Evolutionary conservation across 805 yeast species (phyloP).

Genomic region (Starmerella stellata): DNA sequence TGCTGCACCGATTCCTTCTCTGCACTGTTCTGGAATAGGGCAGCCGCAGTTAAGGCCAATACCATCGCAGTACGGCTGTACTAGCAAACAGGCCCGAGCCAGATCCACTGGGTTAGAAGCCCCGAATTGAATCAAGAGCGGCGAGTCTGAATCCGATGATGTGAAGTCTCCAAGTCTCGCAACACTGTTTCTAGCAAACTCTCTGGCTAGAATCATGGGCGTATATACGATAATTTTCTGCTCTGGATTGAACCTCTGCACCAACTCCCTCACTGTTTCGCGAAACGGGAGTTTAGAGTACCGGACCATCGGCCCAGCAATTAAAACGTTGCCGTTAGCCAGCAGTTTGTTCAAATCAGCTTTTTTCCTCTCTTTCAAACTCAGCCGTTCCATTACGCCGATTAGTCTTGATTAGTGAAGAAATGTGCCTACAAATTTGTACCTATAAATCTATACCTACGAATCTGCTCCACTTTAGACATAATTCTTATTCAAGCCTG

Average conservation of each 20-base stretch:
- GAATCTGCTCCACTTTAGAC: too few species aligned
- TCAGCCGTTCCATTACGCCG: too few species aligned
- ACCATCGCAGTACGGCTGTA: constrained; percentile 82
- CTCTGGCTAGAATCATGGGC: constrained; percentile 93
- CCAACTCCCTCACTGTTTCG: constrained; percentile 47
- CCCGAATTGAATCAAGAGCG: constrained; percentile 79
- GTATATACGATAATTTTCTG: constrained; percentile 48
- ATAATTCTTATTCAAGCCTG: too few species aligned
- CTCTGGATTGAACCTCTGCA: constrained; percentile 34
- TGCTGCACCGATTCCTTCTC: constrained; percentile 96
- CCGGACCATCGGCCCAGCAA: constrained; percentile 93
- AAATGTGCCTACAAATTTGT: too few species aligned
- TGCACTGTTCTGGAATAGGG: constrained; percentile 83
- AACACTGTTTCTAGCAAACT: constrained; percentile 64
- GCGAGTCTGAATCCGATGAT: constrained; percentile 50
- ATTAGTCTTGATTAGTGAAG: too few species aligned
- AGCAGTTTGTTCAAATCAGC: too few species aligned
- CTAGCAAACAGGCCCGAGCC: constrained; percentile 66
- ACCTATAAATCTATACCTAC: too few species aligned
- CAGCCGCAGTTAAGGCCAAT: constrained; percentile 94
- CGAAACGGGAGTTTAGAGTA: constrained; percentile 89
- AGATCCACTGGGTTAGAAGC: constrained; percentile 69
- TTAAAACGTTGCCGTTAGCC: constrained; percentile 34
- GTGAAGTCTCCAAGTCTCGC: constrained; percentile 78
- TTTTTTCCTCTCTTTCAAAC: too few species aligned